Evolutionary conservation across 2,329 filamentous ascomycete species (phyloP).

Genomic region (Aspergillus melleus): DNA sequence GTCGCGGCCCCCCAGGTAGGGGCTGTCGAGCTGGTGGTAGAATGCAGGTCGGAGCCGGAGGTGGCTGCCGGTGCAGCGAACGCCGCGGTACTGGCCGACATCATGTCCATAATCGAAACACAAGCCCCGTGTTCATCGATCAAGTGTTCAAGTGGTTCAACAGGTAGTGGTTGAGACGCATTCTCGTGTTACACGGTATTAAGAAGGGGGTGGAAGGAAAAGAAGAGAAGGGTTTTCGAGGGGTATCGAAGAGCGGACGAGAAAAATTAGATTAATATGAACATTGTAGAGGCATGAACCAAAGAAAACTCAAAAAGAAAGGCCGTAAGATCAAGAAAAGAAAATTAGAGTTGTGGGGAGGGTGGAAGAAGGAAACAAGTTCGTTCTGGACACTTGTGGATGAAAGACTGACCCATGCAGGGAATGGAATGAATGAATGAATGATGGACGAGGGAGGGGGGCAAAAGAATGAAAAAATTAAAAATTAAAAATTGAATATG

Average conservation of each 20-base stretch:
- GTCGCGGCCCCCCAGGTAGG: conserved; percentile 31
- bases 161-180: conserved; percentile 21
- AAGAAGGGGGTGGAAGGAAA: neutral
- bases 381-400: conserved; percentile 1
- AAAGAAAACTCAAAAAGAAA: neutral
- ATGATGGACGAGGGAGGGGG: conserved; percentile 11
- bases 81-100: conserved; percentile 29
- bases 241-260: conserved; percentile 4
- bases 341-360: conserved; percentile 3
- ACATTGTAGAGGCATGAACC: conserved; percentile 13
- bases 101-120: conserved; percentile 28
- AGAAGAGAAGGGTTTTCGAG: neutral
- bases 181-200: conserved; percentile 20
- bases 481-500: conserved; percentile 9
- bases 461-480: conserved; percentile 10
- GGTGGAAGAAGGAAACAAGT: neutral
- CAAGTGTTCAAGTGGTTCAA: conserved; percentile 9
- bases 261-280: conserved; percentile 3
- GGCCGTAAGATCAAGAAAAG: conserved; percentile 8
- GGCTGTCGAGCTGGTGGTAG: conserved; percentile 33
- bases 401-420: conserved; percentile 7
- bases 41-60: conserved; percentile 36
- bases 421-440: conserved; percentile 7
- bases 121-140: conserved; percentile 19
- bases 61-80: conserved; percentile 25